Evolutionary conservation across 2,329 filamentous ascomycete genomes (phyloP), one percentile per base, ranked within the genome.

Genomic region (Arthrobotrys musiformis): DNA sequence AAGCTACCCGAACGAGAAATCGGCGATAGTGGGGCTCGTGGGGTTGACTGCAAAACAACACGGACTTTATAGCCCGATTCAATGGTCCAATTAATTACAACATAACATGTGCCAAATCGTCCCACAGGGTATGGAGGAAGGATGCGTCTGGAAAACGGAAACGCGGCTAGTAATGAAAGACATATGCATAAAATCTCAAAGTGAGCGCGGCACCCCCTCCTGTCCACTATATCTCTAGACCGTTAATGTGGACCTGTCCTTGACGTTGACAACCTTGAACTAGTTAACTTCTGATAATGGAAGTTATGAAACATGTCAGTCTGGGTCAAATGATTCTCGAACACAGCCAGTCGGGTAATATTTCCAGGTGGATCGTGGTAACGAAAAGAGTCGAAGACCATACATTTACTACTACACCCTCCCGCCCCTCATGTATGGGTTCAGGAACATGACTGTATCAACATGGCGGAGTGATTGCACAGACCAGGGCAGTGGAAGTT

Each of bases 281-380:
- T n/a, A n/a, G n/a, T n/a, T n/a, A n/a, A n/a, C 66, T 70, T 61
- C 66, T 62, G 26, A 17, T 70, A 48, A 50, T 50, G 66, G 66
- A 52, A 28, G 22, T 24, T 3, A 40, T 70, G 66, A 70, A 70
- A 70, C 66, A 52, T 52, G 30, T 35, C 19, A 11, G 44, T 52
- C 35, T 35, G 37, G 28, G 7, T 44, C 15, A 30, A 52, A 54
- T 50, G 13, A 42, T 70, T 62, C 66, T 70, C 66, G 54, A 70
- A 70, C 54, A 44, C 15, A 54, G 46, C 58, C 22, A 44, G 64
- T 50, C 52, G 52, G 64, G 52, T 61, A 61, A 69, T 52, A 69
- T 50, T 50, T 30, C 64, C 35, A 46, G 64, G 42, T 17, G 35
- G 35, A 46, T 24, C 6, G 24, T 58, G 22, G 17, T 35, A 35